Evolutionary conservation across 805 yeast genomes (phyloP), one percentile per base, ranked within the genome.

Genomic region (Suhomyces xylopsoci): DNA sequence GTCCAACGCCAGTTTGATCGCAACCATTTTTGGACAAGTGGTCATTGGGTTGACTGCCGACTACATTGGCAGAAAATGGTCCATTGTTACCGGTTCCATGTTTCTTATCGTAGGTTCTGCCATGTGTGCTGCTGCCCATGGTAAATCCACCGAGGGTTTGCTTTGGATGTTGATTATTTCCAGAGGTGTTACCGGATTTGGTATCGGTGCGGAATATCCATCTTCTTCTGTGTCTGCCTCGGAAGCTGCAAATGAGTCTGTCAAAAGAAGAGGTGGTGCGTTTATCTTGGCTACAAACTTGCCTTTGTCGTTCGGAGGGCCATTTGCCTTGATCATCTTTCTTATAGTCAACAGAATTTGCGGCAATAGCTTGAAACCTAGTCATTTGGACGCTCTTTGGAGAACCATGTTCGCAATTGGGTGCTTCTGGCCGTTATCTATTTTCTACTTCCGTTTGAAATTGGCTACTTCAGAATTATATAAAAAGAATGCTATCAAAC

Each of bases 201-300:
- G 94, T 56, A 81, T 86, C 52, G 91, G 91, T 56, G 90, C 90
- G 34, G 91, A 87, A 63, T 87, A 86, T 62, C 86, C 88, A 9
- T 84, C 88, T 1, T 81, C 85, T 19, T 81, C 89, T 0, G 81
- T 85, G 2, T 74, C 86, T 17, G 87, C 90, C 2, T 81, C 83
- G 45, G 91, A 87, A 62, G 87, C 91, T 25, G 88, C 90, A 9
- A 85, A 86, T 64, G 90, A 87, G 61, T 77, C 83, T 7, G 77
- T 78, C 48, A 81, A 74, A 60, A 75, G 78, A 61, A 76, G 94
- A 65, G 92, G 94, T 49, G 82, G 85, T 38, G 74, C 79, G 19
- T 84, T 87, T 61, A 78, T 81, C 32, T 58, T 88, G 65, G 86
- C 84, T 30, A 87, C 93, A 15, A 88, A 88, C 65, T 71, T 88